Evolutionary conservation across 257 asterid genomes (phyloP).

Genomic region (Orobanche coerulescens): DNA sequence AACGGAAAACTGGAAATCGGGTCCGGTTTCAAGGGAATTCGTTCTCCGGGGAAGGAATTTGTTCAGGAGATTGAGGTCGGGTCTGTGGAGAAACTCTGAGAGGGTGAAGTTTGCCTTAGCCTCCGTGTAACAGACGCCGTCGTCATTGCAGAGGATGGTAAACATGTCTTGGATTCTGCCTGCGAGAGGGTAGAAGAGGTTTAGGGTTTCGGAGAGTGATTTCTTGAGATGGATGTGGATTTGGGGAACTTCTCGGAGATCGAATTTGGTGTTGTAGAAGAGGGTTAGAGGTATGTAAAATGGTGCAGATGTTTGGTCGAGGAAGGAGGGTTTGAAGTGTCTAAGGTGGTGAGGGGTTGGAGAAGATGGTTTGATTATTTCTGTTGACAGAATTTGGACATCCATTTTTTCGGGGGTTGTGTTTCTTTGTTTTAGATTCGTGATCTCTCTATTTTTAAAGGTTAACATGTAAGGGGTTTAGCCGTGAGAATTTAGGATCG

Average conservation of each 20-base stretch:
- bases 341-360: conserved; percentile 11
- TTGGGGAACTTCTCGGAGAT: not conserved
- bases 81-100: not conserved
- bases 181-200: conserved; percentile 11
- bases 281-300: conserved; percentile 9
- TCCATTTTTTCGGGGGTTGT: not conserved
- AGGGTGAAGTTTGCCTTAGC: not conserved
- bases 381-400: not conserved
- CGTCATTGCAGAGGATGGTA: not conserved
- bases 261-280: conserved; percentile 5
- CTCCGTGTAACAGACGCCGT: not conserved
- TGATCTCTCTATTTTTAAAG: too few relatives aligned
- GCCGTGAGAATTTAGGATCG: too few relatives aligned
- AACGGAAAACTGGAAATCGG: not conserved
- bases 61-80: conserved; percentile 2
- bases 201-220: conserved; percentile 14
- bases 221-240: not conserved
- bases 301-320: not conserved
- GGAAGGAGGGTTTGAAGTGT: conserved; percentile 12
- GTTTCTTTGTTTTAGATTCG: not conserved
- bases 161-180: not conserved
- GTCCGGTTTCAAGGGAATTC: not conserved
- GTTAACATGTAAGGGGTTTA: too few relatives aligned
- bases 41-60: not conserved
- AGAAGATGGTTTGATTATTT: not conserved